Percentiles rank a stretch among this genome's conserved stretches.
Conservation (phyloP, 208 protist species). For the Leishmania arabica region DNA sequence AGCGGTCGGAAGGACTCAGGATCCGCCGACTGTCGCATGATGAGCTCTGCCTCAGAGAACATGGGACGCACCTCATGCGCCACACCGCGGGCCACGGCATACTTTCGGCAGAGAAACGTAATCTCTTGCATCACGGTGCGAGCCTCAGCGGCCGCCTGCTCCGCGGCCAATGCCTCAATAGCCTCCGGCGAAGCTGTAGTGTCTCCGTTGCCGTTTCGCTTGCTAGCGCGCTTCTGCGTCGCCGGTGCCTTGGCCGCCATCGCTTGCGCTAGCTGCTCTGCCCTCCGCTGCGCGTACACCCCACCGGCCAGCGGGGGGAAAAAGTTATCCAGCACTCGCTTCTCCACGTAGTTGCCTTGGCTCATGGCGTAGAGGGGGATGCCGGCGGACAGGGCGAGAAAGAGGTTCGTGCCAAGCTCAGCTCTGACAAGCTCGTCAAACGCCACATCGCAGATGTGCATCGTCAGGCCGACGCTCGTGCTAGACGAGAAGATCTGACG, state of each 20-base stretch:
- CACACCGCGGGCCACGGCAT: constrained; percentile 59
- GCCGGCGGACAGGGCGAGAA: constrained; percentile 59
- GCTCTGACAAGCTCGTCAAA: constrained; percentile 77
- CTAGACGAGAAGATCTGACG: constrained; percentile 62
- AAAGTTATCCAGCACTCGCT: constrained; percentile 87
- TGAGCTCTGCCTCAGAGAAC: constrained; percentile 83
- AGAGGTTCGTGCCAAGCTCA: constrained; percentile 46
- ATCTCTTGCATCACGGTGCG: constrained; percentile 44
- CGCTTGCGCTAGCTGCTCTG: constrained; percentile 36
- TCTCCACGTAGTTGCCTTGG: constrained; percentile 85
- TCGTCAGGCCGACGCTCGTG: constrained; percentile 67
- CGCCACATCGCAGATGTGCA: constrained; percentile 85
- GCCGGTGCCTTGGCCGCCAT: constrained; percentile 9
- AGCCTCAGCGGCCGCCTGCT: constrained; percentile 32
- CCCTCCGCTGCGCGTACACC: constrained; percentile 46
- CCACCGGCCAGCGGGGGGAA: constrained; percentile 77
- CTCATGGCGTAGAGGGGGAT: constrained; percentile 86
- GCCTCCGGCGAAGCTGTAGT: constrained; percentile 14
- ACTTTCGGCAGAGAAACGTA: constrained; percentile 61
- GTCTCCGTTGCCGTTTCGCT: constrained; percentile 5
- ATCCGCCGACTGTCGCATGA: constrained; percentile 66
- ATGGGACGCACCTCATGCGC: constrained; percentile 71
- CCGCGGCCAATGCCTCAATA: constrained; percentile 21
- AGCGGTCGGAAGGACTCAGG: constrained; percentile 50
- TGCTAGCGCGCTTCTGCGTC: constrained; percentile 16